phyloP scores from a whole-genome alignment of 176 grass and related monocot genomes.

The Avena atlantica region DNA sequence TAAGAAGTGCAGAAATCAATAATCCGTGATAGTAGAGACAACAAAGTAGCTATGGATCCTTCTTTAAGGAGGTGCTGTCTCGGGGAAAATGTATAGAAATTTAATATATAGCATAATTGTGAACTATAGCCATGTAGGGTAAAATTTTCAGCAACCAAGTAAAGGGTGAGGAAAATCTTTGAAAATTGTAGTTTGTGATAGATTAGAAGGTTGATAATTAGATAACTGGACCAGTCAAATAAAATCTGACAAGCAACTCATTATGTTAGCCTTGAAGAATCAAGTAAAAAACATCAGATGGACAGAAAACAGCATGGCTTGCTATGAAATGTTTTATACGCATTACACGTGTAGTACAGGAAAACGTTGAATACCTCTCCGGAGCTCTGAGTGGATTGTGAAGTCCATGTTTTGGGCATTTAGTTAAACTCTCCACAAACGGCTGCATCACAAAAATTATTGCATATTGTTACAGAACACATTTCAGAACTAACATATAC shows the following conservation, averaged over 20 bases:
- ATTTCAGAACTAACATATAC: background rate
- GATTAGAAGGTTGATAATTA: background rate
- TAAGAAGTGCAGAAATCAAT: background rate
- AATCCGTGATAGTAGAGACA: background rate
- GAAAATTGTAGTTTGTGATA: background rate
- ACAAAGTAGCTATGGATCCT: background rate
- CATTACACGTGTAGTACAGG: background rate
- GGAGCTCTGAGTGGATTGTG: slow-evolving; percentile 92
- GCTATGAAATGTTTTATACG: background rate
- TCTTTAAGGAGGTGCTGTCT: background rate
- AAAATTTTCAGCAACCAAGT: slow-evolving; percentile 13
- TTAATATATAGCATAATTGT: background rate
- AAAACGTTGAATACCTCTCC: slow-evolving; percentile 65
- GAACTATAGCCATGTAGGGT: background rate
- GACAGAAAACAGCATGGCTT: background rate
- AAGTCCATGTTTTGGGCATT: slow-evolving; percentile 91
- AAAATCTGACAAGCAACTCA: background rate
- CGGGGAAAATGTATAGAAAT: background rate
- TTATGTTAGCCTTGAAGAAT: slow-evolving; percentile 10
- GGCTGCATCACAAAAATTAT: slow-evolving; percentile 48
- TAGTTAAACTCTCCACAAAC: slow-evolving; percentile 84
- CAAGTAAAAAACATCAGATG: background rate
- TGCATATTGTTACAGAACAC: background rate
- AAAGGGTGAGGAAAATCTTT: slow-evolving; percentile 13
- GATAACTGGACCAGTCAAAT: background rate